Percentiles rank a stretch among this genome's conserved stretches.
phyloP scores from a whole-genome alignment of 805 yeast genomes.

The Saccharomycopsis amapae region DNA sequence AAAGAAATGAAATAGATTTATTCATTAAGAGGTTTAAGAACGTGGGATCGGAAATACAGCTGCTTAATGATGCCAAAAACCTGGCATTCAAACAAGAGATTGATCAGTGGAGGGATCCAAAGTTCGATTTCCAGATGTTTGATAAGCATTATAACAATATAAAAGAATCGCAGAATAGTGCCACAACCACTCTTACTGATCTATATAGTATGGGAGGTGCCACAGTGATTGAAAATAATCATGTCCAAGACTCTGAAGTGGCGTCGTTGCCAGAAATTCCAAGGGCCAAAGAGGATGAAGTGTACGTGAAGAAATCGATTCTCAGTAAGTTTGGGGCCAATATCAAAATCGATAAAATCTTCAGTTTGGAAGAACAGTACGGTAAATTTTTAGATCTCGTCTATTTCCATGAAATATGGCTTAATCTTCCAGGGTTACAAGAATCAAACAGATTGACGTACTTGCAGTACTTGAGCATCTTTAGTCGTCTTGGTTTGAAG shows the following conservation, averaged over 20 bases:
- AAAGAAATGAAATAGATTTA: constrained; percentile 57
- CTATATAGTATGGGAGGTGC: constrained; percentile 7
- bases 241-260: constrained; percentile 14
- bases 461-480: constrained; percentile 41
- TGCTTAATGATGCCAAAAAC: neutral
- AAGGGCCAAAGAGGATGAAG: constrained; percentile 21
- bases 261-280: constrained; percentile 30
- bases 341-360: constrained; percentile 42
- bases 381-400: constrained; percentile 61
- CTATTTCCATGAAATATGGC: constrained; percentile 45
- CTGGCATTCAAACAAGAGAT: neutral
- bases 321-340: constrained; percentile 45
- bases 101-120: constrained; percentile 22
- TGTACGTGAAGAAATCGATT: constrained; percentile 24
- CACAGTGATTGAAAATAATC: constrained; percentile 4
- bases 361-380: constrained; percentile 52
- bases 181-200: constrained; percentile 26
- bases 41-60: too few species aligned
- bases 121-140: constrained; percentile 31
- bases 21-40: constrained; percentile 42
- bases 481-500: constrained; percentile 34
- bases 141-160: constrained; percentile 31
- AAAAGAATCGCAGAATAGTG: constrained; percentile 26
- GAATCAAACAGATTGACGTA: constrained; percentile 34
- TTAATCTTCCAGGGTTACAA: constrained; percentile 35